phyloP scores from a whole-genome alignment of 345 rosid species.

The Eucalyptus cloeziana region DNA sequence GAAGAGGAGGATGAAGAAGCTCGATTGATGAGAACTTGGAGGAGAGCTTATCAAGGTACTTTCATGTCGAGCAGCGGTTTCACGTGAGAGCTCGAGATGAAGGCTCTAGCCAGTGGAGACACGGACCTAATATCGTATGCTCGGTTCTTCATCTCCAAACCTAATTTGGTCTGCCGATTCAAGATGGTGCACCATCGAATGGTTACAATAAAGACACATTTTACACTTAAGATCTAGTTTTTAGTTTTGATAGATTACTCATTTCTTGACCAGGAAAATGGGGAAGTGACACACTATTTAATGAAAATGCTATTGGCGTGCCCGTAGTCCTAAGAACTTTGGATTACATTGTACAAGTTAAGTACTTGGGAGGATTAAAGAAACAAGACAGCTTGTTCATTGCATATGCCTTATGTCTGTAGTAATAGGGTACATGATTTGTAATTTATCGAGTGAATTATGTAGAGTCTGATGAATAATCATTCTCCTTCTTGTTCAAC shows the following conservation, averaged over 20 bases:
- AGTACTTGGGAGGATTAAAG: background rate
- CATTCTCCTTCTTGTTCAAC: background rate
- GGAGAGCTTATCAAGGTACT: background rate
- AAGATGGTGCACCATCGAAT: background rate
- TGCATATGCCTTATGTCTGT: background rate
- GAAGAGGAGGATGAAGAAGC: background rate
- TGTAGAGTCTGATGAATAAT: background rate
- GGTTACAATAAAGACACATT: background rate
- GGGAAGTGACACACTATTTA: background rate
- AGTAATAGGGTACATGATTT: background rate
- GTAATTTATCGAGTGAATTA: background rate
- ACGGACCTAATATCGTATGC: conserved; percentile 62
- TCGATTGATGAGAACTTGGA: background rate
- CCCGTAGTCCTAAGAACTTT: background rate
- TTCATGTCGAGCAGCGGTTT: background rate
- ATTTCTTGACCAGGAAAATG: background rate
- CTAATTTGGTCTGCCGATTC: background rate
- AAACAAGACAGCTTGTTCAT: background rate
- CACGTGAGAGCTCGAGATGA: background rate
- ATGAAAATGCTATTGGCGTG: background rate
- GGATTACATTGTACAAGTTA: background rate
- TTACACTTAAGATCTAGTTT: background rate
- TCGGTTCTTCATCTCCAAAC: conserved; percentile 1
- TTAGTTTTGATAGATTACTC: background rate
- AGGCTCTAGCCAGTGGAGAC: conserved; percentile 9